Base-by-base conservation (phyloP, 306 rosid genomes). In the Cicer arietinum region DNA sequence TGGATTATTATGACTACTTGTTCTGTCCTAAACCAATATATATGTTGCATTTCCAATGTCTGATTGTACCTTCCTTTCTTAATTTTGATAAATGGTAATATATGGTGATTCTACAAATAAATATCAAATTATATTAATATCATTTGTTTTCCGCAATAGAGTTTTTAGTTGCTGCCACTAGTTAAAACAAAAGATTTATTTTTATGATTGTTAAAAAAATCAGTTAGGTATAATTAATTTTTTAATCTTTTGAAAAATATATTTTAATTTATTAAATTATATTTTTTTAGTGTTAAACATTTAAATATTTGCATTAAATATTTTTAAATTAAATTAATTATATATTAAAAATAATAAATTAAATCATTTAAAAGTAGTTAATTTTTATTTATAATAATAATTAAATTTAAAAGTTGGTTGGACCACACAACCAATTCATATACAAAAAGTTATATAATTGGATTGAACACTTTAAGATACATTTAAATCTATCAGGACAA, bases 381-480 rank as follows among this genome's bases (percentile, higher is more conserved):
- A 25, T 3, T 2, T 25, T 2, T 3, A 25, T 25, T 25, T 25
- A 25, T 25, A 25, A 25, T 25, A 25, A 25, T 25, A 25, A 25
- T 25, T 2, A 25, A 25, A 25, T 25, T 25, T 25, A 25, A 25
- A n/a, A 59, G 12, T 10, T 63, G 50, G 67, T 18, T 56, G 81
- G 85, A 84, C 83, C 81, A 74, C 79, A 69, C 46, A 69, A 61
- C 71, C 75, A 61, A n/a, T 62, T 43, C 62, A 25, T 42, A 39
- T 59, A 20, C 65, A 40, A n/a, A 75, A 56, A 42, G 40, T 48
- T 47, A 58, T 62, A 52, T 53, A 7, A 45, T 66, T 8, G 57
- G 66, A 44, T 2, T 13, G 2, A 45, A 60, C 18, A 4, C 63
- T 59, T 77, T 51, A 52, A 2, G 4, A 42, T 50, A 20, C 20